Base-by-base conservation (phyloP, 2,329 filamentous ascomycete genomes). In the Arthrobotrys musiformis region DNA sequence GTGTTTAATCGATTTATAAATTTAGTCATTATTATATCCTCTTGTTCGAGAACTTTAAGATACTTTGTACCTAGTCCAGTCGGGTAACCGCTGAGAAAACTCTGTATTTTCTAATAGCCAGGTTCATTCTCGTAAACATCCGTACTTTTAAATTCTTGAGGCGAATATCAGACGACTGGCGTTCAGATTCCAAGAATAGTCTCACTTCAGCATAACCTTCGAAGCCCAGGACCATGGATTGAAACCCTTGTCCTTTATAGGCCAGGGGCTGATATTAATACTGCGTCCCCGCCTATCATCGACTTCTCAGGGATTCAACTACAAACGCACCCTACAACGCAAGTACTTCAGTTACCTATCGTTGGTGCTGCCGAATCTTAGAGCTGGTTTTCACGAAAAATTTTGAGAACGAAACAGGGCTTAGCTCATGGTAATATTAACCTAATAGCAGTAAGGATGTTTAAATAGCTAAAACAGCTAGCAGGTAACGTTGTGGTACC, bases 271-370 rank as follows among this genome's bases (percentile, higher is more conserved):
- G 19, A 42, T 40, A 13, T 37, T 40, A 58, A 58, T 58, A 24
- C 40, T 40, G 54, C 54, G 4, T 40, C 54, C n/a, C 54, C 54
- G 54, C 54, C 54, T 58, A 58, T 58, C 54, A 58, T 19, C 54
- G 26, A 9, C 54, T 8, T 26, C 17, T 13, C 54, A 40, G 54
- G 54, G 54, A 58, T 58, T 58, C 54, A 19, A 58, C 54, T 8
- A 40, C 54, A 58, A 9, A 40, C 17, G 19, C 54, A 58, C 54
- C 54, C 30, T 33, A 58, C 54, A 58, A 58, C 54, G 19, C 54
- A 58, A 40, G n/a, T n/a, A n/a, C n/a, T n/a, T n/a, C n/a, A n/a
- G 30, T 13, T 7, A 19, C 5, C 33, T 24, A 9, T 5, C n/a
- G 28, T 15, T 4, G 22, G 2, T 6, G 6, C 54, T 15, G 19